phyloP scores from a whole-genome alignment of 2,329 filamentous ascomycete genomes.

The Sarocladium kiliense region DNA sequence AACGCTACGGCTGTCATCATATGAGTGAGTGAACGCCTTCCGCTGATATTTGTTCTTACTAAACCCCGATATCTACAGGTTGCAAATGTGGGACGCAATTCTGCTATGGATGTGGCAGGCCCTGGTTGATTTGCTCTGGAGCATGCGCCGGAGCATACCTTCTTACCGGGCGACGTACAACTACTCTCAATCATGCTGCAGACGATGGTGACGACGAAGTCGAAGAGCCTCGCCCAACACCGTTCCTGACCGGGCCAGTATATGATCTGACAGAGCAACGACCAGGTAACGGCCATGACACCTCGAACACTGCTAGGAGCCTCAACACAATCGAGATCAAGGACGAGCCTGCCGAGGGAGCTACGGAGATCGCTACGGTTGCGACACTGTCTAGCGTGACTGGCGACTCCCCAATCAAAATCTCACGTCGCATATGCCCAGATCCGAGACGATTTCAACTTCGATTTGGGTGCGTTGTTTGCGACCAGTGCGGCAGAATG shows the following conservation, averaged over 20 bases:
- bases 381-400: too few relatives aligned
- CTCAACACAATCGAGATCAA: background rate
- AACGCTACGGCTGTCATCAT: slow-evolving; percentile 47
- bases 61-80: slow-evolving; percentile 36
- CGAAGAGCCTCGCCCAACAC: background rate
- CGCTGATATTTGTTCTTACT: slow-evolving; percentile 33
- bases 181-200: background rate
- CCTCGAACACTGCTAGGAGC: background rate
- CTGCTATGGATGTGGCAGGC: slow-evolving; percentile 40
- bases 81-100: slow-evolving; percentile 44
- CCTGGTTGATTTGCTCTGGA: slow-evolving; percentile 32
- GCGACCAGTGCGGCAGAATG: too few relatives aligned
- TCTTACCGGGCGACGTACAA: background rate
- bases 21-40: slow-evolving; percentile 41
- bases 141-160: too few relatives aligned
- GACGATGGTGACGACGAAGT: slow-evolving; percentile 29
- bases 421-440: too few relatives aligned
- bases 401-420: too few relatives aligned
- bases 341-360: background rate
- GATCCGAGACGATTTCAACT: too few relatives aligned
- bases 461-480: too few relatives aligned
- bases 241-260: background rate
- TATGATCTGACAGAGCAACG: background rate
- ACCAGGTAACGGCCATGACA: background rate
- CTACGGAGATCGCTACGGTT: too few relatives aligned